Evolutionary conservation across 495 filamentous ascomycete genomes (phyloP), one percentile per base, ranked within the genome.

Genomic region (Xylaria intraflava): DNA sequence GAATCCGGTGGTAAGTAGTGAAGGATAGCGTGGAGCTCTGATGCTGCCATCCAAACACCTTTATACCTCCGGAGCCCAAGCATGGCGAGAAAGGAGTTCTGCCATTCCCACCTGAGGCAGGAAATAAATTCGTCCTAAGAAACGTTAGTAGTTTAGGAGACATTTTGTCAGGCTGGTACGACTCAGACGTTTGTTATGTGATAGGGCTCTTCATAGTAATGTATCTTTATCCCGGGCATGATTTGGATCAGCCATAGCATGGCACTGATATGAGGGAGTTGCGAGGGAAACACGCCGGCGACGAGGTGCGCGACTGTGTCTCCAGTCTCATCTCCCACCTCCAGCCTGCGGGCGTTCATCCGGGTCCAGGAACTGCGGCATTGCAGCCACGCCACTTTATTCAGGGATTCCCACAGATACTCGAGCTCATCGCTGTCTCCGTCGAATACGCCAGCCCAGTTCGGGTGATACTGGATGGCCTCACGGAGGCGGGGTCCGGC

Each of bases 351-450:
- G 9, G 14, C 27, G n/a, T 33, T 19, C 11, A 12, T 11, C 29
- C 36, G 20, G 12, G 14, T n/a, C 49, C 49, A 52, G 43, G 12
- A 14, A 6, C 20, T 19, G 3, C 22, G 12, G 26, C 43, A 44
- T 14, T 44, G 29, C n/a, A 31, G 1, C 22, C 10, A 52, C 17
- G 49, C 40, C 20, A 43, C 23, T 52, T 45, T 19, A 20, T 52
- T 31, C 11, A 52, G 29, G 5, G 49, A 52, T n/a, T 6, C 14
- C 49, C 49, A 52, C 16, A 52, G 27, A n/a, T 52, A 36, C 14
- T 52, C 49, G 12, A 52, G 16, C 16, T 52, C 49, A 11, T 44
- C 29, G 17, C 17, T 35, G 33, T 44, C 27, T 0, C 36, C 49
- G 3, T 40, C 40, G 9, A 52, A 30, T 16, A 52, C 6, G 8